phyloP scores from a whole-genome alignment of 2,329 filamentous ascomycete species.

The Hymenoscyphus linearis region DNA sequence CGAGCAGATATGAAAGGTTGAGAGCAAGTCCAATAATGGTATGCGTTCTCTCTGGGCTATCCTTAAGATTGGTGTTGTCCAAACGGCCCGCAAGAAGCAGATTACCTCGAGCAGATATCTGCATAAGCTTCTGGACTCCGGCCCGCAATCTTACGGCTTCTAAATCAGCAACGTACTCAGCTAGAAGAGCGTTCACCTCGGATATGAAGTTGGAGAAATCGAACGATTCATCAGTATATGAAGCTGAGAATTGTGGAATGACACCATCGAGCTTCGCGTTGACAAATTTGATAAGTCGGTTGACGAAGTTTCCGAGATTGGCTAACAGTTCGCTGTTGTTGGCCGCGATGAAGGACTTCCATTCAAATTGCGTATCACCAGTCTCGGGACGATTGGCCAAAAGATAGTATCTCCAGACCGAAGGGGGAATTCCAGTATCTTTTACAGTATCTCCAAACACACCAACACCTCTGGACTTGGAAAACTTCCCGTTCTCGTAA shows the following conservation, averaged over 20 bases:
- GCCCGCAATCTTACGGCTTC: constrained; percentile 67
- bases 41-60: constrained; percentile 34
- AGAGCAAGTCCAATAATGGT: constrained; percentile 66
- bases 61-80: constrained; percentile 36
- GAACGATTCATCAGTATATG: constrained; percentile 51
- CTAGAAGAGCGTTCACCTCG: constrained; percentile 62
- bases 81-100: constrained; percentile 48
- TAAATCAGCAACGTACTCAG: constrained; percentile 61
- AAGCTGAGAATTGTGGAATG: constrained; percentile 55
- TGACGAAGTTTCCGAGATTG: constrained; percentile 68
- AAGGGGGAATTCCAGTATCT: constrained; percentile 75
- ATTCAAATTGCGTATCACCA: constrained; percentile 84
- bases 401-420: constrained; percentile 93
- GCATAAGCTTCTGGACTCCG: constrained; percentile 59
- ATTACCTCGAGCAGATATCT: constrained; percentile 60
- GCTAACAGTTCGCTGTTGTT: constrained; percentile 88
- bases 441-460: constrained; percentile 89
- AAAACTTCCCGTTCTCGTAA: constrained; percentile 88
- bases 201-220: constrained; percentile 39
- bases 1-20: constrained; percentile 78
- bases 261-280: constrained; percentile 65
- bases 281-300: constrained; percentile 69
- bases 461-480: constrained; percentile 81
- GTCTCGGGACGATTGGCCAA: constrained; percentile 80
- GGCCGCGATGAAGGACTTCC: constrained; percentile 72